Base-by-base conservation (phyloP, 2,329 filamentous ascomycete species). In the Aspergillus tanneri region DNA sequence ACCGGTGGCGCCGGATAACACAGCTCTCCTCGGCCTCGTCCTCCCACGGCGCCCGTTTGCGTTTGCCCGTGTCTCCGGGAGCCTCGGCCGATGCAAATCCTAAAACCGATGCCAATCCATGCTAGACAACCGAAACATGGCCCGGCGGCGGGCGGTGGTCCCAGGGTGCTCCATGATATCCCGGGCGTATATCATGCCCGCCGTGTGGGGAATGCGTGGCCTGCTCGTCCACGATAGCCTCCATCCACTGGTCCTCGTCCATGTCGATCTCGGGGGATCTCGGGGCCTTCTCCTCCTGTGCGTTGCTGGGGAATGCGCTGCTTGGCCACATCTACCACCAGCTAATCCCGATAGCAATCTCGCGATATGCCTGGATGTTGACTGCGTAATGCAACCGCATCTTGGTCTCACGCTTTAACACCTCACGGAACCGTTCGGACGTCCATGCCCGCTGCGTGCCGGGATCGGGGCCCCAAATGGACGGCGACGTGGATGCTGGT, bases 261-360 rank as follows among this genome's bases (percentile, higher is more conserved):
- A 47, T 50, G 6, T 27, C 2, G 4, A 4, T 14, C 30, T 36
- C 5, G 6, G 22, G 10, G 2, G 8, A 10, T 11, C 11, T 12
- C 5, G 24, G 8, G 3, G 12, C 18, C 18, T 21, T 14, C 30
- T 27, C 23, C 22, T 49, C 12, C 2, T 47, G 10, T 1, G 22
- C 6, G 12, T 52, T 49, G 14, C 22, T 46, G 11, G 36, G 35
- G 19, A 52, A 54, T 7, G 14, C 16, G n/a, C 39, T 52, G 3
- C 40, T 42, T 7, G n/a, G 14, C 21, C 39, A 39, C 10, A 54
- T 25, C 21, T 34, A 54, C 22, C 27, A 24, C 8, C 39, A 32
- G 39, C 52, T 54, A 6, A 52, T 54, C 4, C 39, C 7, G 38
- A 54, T 52, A 1, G 46, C 27, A 18, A 52, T 49, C n/a, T 49